Base-by-base conservation (phyloP, 257 asterid species). In the Plantago elongata region DNA sequence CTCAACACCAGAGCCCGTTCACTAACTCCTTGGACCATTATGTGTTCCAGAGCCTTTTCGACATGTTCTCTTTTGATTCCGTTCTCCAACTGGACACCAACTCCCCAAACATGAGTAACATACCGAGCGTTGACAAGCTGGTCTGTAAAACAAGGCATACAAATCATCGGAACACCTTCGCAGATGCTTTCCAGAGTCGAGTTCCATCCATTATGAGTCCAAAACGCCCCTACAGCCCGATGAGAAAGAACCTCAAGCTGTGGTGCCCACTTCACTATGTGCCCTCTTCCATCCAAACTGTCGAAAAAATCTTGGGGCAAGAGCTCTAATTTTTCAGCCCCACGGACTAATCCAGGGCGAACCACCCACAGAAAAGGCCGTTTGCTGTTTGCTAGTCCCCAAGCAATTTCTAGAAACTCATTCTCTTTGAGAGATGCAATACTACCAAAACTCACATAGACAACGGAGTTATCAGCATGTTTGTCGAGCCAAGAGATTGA, bases 241-340 rank as follows among this genome's bases (percentile, higher is more conserved):
- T 76, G 79, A 2, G 78, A 61, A 0, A 79, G 63, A 45, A 79
- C 82, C 14, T 79, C 81, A 11, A 55, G 79, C 13, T 79, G 81
- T 5, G 84, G 84, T 5, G 84, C 84, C 79, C 84, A 79, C 45
- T 73, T 75, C 40, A 79, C 79, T 8, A 79, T 67, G 17, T 61
- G 57, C 9, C 84, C 57, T 48, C 81, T 69, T 34, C 46, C 71
- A 8, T 64, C 9, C 27, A 67, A 45, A 15, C n/a, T 11, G 13
- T 59, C 69, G 37, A 66, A 27, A 63, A 73, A 79, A 47, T 45
- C 79, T 0, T 30, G 7, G 0, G 78, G 80, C 46, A 71, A 51
- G 54, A 48, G 42, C 45, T 74, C 80, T 0, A 63, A 46, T 73
- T 73, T 64, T 7, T 71, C 66, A 5, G 30, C 22, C 9, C 75